These are phyloP conservation scores for Nitzschia sp. DNA, from an alignment of 108 stramenopile genomes.

Conservation along the genomic window DNA sequence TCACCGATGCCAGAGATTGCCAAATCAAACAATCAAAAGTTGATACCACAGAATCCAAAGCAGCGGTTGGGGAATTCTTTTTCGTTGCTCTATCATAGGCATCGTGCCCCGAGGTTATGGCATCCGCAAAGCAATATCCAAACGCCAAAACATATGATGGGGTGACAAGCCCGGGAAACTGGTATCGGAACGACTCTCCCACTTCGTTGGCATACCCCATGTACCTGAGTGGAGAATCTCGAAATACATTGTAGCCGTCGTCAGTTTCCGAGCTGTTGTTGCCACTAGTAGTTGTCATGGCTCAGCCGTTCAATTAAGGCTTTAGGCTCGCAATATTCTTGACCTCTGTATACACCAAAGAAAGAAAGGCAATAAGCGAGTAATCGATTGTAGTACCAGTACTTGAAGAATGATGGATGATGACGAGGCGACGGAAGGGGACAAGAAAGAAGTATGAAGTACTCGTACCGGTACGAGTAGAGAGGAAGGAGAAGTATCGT, in stretches of 20 bases:
- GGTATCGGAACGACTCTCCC: slow-evolving; percentile 83
- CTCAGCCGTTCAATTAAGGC: too few species aligned
- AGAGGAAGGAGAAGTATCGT: too few species aligned
- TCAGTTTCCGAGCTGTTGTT: neutral
- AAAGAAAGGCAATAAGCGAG: too few species aligned
- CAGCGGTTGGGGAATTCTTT: slow-evolving; percentile 20
- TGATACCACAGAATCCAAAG: slow-evolving; percentile 45
- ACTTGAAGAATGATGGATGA: too few species aligned
- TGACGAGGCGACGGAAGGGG: too few species aligned
- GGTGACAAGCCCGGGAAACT: slow-evolving; percentile 65
- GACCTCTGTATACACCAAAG: too few species aligned
- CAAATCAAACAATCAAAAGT: slow-evolving; percentile 68
- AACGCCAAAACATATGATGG: slow-evolving; percentile 79
- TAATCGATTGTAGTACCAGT: too few species aligned
- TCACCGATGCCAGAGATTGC: slow-evolving; percentile 69
- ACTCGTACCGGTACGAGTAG: too few species aligned
- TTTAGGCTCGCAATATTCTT: too few species aligned
- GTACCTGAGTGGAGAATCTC: slow-evolving; percentile 70
- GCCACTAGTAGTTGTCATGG: too few species aligned
- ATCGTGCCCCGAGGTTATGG: slow-evolving; percentile 57
- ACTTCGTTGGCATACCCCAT: slow-evolving; percentile 76
- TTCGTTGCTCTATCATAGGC: slow-evolving; percentile 16
- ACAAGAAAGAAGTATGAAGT: too few species aligned
- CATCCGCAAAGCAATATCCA: slow-evolving; percentile 81
- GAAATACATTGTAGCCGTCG: slow-evolving; percentile 63